Evolutionary conservation across 2,329 filamentous ascomycete genomes (phyloP).

Genomic region (Boeremia exigua): DNA sequence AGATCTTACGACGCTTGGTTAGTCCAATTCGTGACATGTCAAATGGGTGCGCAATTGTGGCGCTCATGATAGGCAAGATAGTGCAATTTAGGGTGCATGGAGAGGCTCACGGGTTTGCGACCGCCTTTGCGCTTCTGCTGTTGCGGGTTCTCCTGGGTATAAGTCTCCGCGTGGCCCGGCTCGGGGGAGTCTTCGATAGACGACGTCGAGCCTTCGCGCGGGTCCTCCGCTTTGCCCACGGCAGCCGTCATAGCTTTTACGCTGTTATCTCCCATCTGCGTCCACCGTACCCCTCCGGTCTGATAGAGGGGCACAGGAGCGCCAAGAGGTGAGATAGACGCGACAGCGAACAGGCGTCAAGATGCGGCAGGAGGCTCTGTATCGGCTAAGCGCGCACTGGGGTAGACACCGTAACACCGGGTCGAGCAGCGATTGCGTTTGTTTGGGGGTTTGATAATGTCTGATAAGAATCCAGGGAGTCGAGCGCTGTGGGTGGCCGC

Average conservation of each 20-base stretch:
- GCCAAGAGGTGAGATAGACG: conserved; percentile 45
- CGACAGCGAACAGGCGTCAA: conserved; percentile 32
- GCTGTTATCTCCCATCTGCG: conserved; percentile 59
- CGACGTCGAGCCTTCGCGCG: conserved; percentile 54
- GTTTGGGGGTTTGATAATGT: conserved; percentile 51
- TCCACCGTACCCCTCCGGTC: conserved; percentile 51
- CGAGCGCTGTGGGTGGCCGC: conserved; percentile 45
- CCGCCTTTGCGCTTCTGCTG: conserved; percentile 94
- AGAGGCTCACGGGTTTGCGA: conserved; percentile 83
- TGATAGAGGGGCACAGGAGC: conserved; percentile 46
- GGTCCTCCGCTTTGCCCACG: conserved; percentile 54
- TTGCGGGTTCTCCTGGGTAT: conserved; percentile 53
- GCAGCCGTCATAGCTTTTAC: conserved; percentile 53
- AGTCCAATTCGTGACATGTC: conserved; percentile 47
- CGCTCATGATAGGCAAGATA: conserved; percentile 31
- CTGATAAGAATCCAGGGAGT: conserved; percentile 48
- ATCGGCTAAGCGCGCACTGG: conserved; percentile 47
- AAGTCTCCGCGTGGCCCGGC: conserved; percentile 49
- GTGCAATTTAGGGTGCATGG: conserved; percentile 21
- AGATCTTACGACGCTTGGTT: conserved; percentile 71
- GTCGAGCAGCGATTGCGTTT: conserved; percentile 40
- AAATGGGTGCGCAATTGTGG: conserved; percentile 29
- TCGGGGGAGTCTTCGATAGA: conserved; percentile 58
- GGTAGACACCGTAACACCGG: conserved; percentile 44
- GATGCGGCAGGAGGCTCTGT: conserved; percentile 36